Conservation (phyloP, 2,329 filamentous ascomycete genomes). For the Clarireedia hainanense region DNA sequence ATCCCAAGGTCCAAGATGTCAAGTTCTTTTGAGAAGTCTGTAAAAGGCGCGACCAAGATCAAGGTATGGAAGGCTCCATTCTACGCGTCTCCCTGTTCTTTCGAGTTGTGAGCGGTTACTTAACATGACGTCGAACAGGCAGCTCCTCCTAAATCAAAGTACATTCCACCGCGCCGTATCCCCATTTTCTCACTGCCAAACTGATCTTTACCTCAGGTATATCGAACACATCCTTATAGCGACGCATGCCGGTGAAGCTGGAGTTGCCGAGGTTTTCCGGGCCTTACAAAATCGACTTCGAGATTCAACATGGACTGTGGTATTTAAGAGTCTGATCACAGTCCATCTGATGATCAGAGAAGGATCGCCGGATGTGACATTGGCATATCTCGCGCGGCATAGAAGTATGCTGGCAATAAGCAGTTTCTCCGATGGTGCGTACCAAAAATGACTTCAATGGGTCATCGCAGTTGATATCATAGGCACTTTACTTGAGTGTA, state of each 20-base stretch:
- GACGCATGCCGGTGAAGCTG: constrained; percentile 88
- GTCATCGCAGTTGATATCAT: constrained; percentile 11
- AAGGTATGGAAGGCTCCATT: constrained; percentile 52
- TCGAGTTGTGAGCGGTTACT: constrained; percentile 7
- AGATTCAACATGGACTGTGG: constrained; percentile 99
- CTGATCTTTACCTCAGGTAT: constrained; percentile 25
- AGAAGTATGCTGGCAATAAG: constrained; percentile 80
- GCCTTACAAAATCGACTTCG: constrained; percentile 80
- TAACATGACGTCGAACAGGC: constrained; percentile 45
- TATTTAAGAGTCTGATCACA: constrained; percentile 95
- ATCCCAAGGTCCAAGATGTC: constrained; percentile 46
- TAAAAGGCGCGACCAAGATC: constrained; percentile 97
- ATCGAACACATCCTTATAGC: constrained; percentile 96
- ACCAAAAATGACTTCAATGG: neutral
- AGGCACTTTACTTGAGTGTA: constrained; percentile 17
- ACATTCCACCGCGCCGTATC: constrained; percentile 33
- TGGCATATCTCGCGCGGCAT: constrained; percentile 76
- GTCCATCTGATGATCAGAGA: constrained; percentile 97
- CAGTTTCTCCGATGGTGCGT: constrained; percentile 83
- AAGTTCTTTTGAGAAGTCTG: constrained; percentile 95
- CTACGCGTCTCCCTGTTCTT: neutral
- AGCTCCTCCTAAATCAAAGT: constrained; percentile 96
- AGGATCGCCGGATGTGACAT: constrained; percentile 79
- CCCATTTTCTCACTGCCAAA: neutral
- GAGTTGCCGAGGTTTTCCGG: constrained; percentile 91